Evolutionary conservation across 2,329 filamentous ascomycete genomes (phyloP).

Genomic region (Parafenestella ontariensis): DNA sequence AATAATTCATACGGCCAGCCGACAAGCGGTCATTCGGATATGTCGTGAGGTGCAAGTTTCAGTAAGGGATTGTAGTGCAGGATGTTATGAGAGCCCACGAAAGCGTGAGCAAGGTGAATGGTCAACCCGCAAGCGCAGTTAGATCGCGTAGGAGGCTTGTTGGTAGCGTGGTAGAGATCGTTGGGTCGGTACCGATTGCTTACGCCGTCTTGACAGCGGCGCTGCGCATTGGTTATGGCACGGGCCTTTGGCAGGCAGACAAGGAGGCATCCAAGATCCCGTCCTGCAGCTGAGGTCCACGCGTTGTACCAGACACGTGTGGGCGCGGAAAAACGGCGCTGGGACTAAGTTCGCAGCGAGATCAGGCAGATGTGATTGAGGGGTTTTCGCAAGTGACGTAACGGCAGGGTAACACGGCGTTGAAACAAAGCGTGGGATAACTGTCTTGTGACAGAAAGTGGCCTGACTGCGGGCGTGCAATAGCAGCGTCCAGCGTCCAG

Average conservation of each 20-base stretch:
- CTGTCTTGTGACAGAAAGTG: conserved; percentile 2
- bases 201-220: conserved; percentile 27
- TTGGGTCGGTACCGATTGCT: conserved; percentile 20
- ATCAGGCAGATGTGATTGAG: conserved; percentile 1
- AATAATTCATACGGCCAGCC: too few species aligned
- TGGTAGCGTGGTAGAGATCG: conserved; percentile 24
- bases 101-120: conserved; percentile 1
- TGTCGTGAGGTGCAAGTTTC: not conserved
- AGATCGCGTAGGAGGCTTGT: conserved; percentile 28
- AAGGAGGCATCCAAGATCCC: conserved; percentile 8
- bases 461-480: not conserved
- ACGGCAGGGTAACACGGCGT: conserved; percentile 1
- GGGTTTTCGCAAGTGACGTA: conserved; percentile 8
- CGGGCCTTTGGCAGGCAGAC: conserved; percentile 3
- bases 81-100: too few species aligned
- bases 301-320: conserved; percentile 9
- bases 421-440: not conserved
- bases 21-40: not conserved
- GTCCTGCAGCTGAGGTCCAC: conserved; percentile 5
- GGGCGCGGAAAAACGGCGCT: conserved; percentile 11
- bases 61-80: not conserved
- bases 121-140: conserved; percentile 9
- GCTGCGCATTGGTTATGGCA: conserved; percentile 12
- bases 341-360: not conserved
- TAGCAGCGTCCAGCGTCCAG: too few species aligned